Evolutionary conservation across 2,329 filamentous ascomycete genomes (phyloP).

Genomic region (Phialocephala sp.): DNA sequence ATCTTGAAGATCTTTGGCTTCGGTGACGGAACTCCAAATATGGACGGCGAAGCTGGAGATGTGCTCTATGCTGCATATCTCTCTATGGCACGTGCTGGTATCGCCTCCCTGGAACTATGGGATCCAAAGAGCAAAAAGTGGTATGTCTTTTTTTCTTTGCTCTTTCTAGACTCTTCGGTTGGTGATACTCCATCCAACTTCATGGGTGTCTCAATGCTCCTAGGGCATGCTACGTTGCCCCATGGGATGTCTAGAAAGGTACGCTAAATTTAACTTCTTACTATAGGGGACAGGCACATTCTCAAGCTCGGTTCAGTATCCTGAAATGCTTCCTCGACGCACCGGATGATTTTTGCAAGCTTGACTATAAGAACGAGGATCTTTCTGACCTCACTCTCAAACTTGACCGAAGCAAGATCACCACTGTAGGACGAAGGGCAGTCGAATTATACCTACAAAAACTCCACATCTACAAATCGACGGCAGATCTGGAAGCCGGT

Average conservation of each 20-base stretch:
- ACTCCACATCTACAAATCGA: slow-evolving; percentile 90
- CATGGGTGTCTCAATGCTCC: no score
- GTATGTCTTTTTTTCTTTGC: no score
- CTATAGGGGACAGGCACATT: slow-evolving; percentile 61
- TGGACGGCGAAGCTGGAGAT: slow-evolving; percentile 79
- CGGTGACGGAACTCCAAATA: slow-evolving; percentile 75
- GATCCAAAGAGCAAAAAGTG: slow-evolving; percentile 79
- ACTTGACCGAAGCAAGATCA: slow-evolving; percentile 85
- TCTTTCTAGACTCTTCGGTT: no score
- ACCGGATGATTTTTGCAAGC: slow-evolving; percentile 83
- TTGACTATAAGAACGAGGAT: slow-evolving; percentile 72
- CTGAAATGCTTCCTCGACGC: slow-evolving; percentile 84
- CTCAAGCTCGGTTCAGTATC: slow-evolving; percentile 90
- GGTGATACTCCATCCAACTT: no score
- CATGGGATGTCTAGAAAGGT: no score
- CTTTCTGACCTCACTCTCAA: slow-evolving; percentile 82
- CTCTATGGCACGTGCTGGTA: slow-evolving; percentile 91
- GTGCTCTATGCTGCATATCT: slow-evolving; percentile 89
- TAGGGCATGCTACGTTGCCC: no score
- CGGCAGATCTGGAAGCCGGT: slow-evolving; percentile 81
- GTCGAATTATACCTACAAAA: slow-evolving; percentile 89
- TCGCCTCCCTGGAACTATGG: slow-evolving; percentile 91
- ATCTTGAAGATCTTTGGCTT: slow-evolving; percentile 93
- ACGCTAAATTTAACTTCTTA: no score
- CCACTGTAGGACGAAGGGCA: slow-evolving; percentile 78